A percentile compares a stretch with the other conserved stretches of the same genome.
Conservation (phyloP, 192 early-diverging fungal species). For the Dissophora ornata region DNA sequence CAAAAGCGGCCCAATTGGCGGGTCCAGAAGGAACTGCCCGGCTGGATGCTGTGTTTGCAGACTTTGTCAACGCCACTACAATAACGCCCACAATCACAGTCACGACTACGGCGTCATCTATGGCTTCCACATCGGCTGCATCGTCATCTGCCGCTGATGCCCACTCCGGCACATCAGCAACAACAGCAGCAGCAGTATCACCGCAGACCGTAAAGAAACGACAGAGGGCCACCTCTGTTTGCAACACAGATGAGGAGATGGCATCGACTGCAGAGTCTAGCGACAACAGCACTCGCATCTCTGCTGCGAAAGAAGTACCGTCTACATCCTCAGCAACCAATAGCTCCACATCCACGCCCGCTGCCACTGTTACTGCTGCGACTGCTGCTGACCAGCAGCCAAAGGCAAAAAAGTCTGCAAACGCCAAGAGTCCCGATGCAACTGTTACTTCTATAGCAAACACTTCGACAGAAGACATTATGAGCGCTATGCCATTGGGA, state of each 20-base stretch:
- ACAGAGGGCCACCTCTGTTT: slow-evolving; percentile 11
- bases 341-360: no score
- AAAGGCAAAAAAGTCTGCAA: slow-evolving; percentile 7
- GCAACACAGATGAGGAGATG: background rate
- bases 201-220: slow-evolving; percentile 6
- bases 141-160: background rate
- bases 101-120: background rate
- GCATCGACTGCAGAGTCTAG: slow-evolving; percentile 1
- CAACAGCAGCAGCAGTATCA: background rate
- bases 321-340: background rate
- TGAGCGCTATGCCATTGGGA: background rate
- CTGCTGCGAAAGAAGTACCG: no score
- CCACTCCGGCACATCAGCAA: no score
- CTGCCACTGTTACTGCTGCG: no score
- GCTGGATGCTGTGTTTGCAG: slow-evolving; percentile 25
- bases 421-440: background rate
- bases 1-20: slow-evolving; percentile 37
- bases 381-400: slow-evolving; percentile 2
- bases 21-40: slow-evolving; percentile 24
- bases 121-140: background rate
- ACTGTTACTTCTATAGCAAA: background rate
- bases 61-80: slow-evolving; percentile 11
- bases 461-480: background rate
- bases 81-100: background rate
- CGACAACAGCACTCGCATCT: no score